Evolutionary conservation across 805 yeast species (phyloP).

Genomic region (Kluyveromyces starmeri): DNA sequence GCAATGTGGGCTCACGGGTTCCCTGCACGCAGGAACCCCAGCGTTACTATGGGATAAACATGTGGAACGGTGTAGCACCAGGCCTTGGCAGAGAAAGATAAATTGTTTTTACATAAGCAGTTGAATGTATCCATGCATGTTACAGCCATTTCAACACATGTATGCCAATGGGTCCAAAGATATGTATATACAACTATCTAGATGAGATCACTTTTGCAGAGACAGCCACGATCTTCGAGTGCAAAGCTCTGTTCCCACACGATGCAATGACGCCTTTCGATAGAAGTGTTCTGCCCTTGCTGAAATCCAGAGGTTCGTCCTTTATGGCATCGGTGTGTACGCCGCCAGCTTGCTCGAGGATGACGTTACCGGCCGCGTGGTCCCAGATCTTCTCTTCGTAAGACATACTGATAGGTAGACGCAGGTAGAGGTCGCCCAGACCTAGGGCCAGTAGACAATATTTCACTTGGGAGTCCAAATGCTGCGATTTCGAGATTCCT

Average conservation of each 20-base stretch:
- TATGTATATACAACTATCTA: too few species aligned
- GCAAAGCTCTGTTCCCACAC: constrained; percentile 25
- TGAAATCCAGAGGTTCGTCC: constrained; percentile 70
- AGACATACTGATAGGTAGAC: constrained; percentile 67
- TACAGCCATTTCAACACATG: too few species aligned
- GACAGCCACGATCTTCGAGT: constrained; percentile 18
- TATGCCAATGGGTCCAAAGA: too few species aligned
- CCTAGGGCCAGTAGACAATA: constrained; percentile 89
- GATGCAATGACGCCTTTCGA: constrained; percentile 95
- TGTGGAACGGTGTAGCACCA: too few species aligned
- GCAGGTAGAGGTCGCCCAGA: constrained; percentile 82
- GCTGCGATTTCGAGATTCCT: constrained; percentile 57
- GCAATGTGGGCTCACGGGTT: too few species aligned
- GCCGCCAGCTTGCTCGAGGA: constrained; percentile 89
- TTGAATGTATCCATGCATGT: too few species aligned
- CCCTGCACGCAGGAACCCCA: too few species aligned
- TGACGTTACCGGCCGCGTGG: constrained; percentile 91
- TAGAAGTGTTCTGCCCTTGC: constrained; percentile 67
- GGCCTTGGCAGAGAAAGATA: too few species aligned
- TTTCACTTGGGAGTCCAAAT: constrained; percentile 93
- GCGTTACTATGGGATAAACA: too few species aligned
- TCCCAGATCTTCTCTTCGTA: constrained; percentile 98
- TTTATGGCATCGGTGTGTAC: constrained; percentile 67
- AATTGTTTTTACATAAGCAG: too few species aligned
- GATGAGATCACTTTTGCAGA: constrained; percentile 18